Base-by-base conservation (phyloP, 2,329 filamentous ascomycete species). In the Bipolaris sorokiniana region DNA sequence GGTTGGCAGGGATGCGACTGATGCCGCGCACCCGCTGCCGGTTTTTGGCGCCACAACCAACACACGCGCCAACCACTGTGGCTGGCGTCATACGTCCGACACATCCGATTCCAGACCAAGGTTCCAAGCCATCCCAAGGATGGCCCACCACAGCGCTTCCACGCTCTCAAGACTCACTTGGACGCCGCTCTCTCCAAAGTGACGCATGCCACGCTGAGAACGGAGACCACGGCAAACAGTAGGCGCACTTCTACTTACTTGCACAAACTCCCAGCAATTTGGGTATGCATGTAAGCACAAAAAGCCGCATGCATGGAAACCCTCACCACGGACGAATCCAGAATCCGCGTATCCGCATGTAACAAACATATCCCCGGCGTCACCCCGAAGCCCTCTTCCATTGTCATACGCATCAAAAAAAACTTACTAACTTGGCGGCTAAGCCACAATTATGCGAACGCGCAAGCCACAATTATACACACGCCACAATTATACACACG, bases 11-110 rank as follows among this genome's bases (percentile, higher is more conserved):
- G 50, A 52, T 42, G 20, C 18, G 42, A 47, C 34, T 26, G 38
- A 54, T 56, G 54, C 59, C 55, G 61, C 57, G 45, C 59, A 61
- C 42, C 59, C 63, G 59, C 54, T 34, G 33, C 48, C 49, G 40
- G 48, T 49, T 54, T 54, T 41, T 52, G 40, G 57, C 59, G 57
- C 59, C 59, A 65, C 59, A 64, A 34, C 47, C 33, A 47, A 51
- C 28, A 33, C 26, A 6, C 36, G 40, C 26, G 26, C 26, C 26
- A 3, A 28, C 26, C 3, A 49, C 9, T 46, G 53, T 56, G 48
- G 52, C 51, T 52, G 54, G 50, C 50, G 49, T 53, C 47, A 56
- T 54, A 38, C 23, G 44, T 53, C 54, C 49, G 28, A 26, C 31
- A 28, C 20, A 44, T 44, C 54, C 54, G 50, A 54, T 37, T 40